A percentile compares a stretch with the other conserved stretches of the same genome.
These are phyloP conservation scores for Chara braunii DNA, from an alignment of 139 green algal genomes.

Conservation along the genomic window DNA sequence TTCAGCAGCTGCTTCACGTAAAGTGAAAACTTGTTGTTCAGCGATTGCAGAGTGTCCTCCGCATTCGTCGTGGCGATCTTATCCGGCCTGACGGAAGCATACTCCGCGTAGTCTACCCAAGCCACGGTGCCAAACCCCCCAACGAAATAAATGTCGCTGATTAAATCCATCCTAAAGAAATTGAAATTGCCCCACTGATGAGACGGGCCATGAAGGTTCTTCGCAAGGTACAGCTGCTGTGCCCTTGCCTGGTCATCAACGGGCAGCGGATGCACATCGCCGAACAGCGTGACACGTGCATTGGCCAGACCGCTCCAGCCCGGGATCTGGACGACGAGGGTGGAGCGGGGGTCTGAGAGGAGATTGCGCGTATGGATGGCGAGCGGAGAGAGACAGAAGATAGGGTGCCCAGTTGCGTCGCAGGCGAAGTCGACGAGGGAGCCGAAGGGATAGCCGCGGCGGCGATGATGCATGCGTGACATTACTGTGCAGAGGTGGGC, in stretches of 20 bases:
- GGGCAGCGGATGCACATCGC: conserved; percentile 85
- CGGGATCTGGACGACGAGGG: conserved; percentile 67
- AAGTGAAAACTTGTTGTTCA: not conserved
- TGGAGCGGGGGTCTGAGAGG: conserved; percentile 59
- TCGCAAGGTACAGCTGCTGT: conserved; percentile 31
- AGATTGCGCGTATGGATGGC: conserved; percentile 78
- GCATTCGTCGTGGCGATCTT: conserved; percentile 45
- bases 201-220: conserved; percentile 35
- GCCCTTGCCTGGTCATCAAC: conserved; percentile 60
- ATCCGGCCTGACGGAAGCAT: conserved; percentile 70
- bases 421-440: conserved; percentile 91
- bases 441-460: conserved; percentile 90
- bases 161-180: conserved; percentile 44
- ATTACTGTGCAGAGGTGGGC: conserved; percentile 94
- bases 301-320: conserved; percentile 95
- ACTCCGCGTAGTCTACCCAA: conserved; percentile 86
- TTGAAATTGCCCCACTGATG: conserved; percentile 47
- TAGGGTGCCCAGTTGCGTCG: conserved; percentile 62
- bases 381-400: conserved; percentile 80
- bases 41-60: conserved; percentile 14
- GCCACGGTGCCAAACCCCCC: conserved; percentile 87
- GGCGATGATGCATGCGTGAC: conserved; percentile 91
- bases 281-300: conserved; percentile 95
- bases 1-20: not conserved
- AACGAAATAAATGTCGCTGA: conserved; percentile 95